Base-by-base conservation (phyloP, 2,329 filamentous ascomycete species). In the Fusarium staphyleae region DNA sequence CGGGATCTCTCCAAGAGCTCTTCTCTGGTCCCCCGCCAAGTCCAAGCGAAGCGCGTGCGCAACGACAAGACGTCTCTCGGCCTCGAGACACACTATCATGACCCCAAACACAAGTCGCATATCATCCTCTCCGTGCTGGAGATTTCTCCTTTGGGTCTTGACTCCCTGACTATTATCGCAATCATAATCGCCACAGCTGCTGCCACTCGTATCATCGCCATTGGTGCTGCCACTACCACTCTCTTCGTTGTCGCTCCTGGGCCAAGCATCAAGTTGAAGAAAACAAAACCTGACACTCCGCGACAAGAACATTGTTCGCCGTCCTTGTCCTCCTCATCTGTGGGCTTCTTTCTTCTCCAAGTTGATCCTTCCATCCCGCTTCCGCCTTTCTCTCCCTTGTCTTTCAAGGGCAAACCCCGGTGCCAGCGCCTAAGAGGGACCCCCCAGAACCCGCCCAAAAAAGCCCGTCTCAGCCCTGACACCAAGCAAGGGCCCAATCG, bases 41-140 rank as follows among this genome's bases (percentile, higher is more conserved):
- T 24, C 51, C 53, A 61, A 55, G 57, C 33, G 43, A 47, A 35
- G 46, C 41, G 46, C 40, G 50, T 42, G 51, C 55, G 55, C 50
- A 44, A 49, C 32, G 51, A 46, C 26, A 32, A 46, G 43, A 36
- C 37, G 29, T 53, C 35, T 49, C 53, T 60, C 47, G 18, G 26
- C 51, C 42, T 30, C 56, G 39, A 62, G 58, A 65, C 59, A 65
- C 59, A 66, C 61, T 73, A 75, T 74, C 70, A 76, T 76, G 74
- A 74, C 66, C 71, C 66, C 68, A 62, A 70, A 73, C 69, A 67
- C 64, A 62, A 66, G 60, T 57, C 70, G 71, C 50, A 68, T 70
- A 67, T 69, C 66, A 66, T 69, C 68, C 67, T 75, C 72, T 75
- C 72, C 74, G 65, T 69, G 67, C 63, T 69, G 74, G 74, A 76